These are phyloP conservation scores for Pseudocercospora fuligena DNA, from an alignment of 2,329 filamentous ascomycete genomes.

Conservation along the genomic window DNA sequence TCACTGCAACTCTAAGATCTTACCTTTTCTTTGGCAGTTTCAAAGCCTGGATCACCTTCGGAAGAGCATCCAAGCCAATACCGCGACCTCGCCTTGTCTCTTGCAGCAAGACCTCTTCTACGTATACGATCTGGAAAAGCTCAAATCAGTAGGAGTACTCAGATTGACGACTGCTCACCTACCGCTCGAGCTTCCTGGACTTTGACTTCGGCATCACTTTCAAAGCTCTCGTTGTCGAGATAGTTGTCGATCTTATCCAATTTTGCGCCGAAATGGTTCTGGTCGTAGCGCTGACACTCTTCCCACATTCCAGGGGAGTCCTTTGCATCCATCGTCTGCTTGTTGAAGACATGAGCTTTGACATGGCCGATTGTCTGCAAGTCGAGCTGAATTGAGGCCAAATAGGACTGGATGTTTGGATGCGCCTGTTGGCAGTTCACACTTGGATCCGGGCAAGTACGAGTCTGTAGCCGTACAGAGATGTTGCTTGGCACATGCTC, in stretches of 20 bases:
- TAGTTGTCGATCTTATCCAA: constrained; percentile 31
- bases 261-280: constrained; percentile 17
- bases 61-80: constrained; percentile 20
- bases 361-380: constrained; percentile 16
- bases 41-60: constrained; percentile 11
- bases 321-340: constrained; percentile 3
- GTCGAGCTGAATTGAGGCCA: not conserved
- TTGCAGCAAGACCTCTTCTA: constrained; percentile 22
- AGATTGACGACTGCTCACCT: constrained; percentile 16
- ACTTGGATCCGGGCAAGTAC: not conserved
- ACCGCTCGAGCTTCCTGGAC: constrained; percentile 14
- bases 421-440: not conserved
- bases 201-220: constrained; percentile 8
- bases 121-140: not conserved
- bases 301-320: constrained; percentile 22
- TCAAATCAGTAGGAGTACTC: not conserved
- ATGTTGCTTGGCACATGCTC: not conserved
- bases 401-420: not conserved
- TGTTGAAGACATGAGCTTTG: constrained; percentile 16
- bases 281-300: constrained; percentile 25
- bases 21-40: constrained; percentile 3
- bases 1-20: not conserved
- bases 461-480: not conserved
- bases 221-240: constrained; percentile 27
- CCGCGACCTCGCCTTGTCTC: constrained; percentile 14